Evolutionary conservation across 2,329 filamentous ascomycete species (phyloP), one percentile per base, ranked within the genome.

Genomic region (Diaporthe nobilis): DNA sequence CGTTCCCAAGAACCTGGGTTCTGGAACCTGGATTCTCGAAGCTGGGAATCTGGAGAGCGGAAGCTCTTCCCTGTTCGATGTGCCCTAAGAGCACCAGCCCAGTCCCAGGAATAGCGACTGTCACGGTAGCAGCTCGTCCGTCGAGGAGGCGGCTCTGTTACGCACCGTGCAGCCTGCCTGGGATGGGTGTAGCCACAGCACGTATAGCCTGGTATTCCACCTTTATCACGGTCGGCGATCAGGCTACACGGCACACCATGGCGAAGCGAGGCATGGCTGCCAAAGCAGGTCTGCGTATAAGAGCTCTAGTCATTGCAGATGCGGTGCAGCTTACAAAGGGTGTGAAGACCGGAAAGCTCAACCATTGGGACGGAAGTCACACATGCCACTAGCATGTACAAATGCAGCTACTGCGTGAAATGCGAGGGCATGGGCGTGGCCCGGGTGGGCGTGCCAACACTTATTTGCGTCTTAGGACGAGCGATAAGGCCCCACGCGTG

Each of bases 1-100:
- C 65, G 58, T 55, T 47, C 65, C 65, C 65, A 53, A 22, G 47
- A 31, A 53, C 65, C 65, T 70, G 65, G 65, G 17, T 39, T 70
- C 65, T 70, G 65, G 65, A 68, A 53, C 39, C n/a, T 63, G n/a
- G 58, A 63, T 10, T 44, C 37, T 44, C n/a, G 60, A 44, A 28
- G 9, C 39, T 63, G 60, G 60, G 58, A 42, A 63, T 63, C 37
- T 44, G 60, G 15, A 61, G 15, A 42, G 42, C 39, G 42, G 42
- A 47, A 65, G 42, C 60, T 31, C n/a, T 65, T 28, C 65, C 65
- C 61, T 65, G 25, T 31, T 42, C 25, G 42, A 61, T 12, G 17
- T 63, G 39, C 60, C 28, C 17, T 49, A 28, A 34, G 61, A 47
- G 25, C 61, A 65, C 61, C 61, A 34, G 20, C 28, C 55, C 42